Conservation (phyloP, 768 basidiomycete genomes). For the Leccinum barrowsii region DNA sequence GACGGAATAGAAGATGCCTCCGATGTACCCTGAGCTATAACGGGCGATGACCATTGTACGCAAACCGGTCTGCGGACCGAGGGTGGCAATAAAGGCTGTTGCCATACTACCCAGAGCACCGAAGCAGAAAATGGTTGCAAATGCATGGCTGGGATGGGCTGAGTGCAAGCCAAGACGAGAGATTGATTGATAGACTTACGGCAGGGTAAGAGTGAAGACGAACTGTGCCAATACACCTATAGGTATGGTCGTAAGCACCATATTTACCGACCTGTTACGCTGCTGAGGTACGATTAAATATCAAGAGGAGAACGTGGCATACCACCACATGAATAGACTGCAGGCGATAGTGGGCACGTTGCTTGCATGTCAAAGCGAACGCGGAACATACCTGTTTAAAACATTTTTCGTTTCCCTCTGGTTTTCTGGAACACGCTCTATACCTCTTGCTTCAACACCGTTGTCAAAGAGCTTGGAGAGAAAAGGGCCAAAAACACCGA, state of each 20-base stretch:
- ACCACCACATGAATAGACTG: constrained; percentile 48
- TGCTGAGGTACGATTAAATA: neutral
- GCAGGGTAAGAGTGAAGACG: constrained; percentile 46
- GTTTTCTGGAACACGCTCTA: constrained; percentile 51
- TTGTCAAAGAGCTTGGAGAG: constrained; percentile 40
- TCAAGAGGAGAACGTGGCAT: neutral
- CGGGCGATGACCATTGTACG: constrained; percentile 53
- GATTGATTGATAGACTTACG: constrained; percentile 27
- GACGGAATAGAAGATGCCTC: constrained; percentile 46
- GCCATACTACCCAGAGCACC: constrained; percentile 39
- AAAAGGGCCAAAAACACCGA: constrained; percentile 28
- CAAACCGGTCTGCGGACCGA: constrained; percentile 52
- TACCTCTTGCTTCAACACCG: constrained; percentile 53
- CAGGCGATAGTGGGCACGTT: neutral
- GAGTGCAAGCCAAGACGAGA: neutral
- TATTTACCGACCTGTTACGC: constrained; percentile 42
- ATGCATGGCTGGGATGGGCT: constrained; percentile 33
- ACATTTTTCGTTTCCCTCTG: constrained; percentile 42
- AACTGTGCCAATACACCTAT: constrained; percentile 48
- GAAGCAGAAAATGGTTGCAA: constrained; percentile 46
- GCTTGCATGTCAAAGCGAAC: neutral
- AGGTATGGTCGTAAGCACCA: constrained; percentile 46
- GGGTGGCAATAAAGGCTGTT: constrained; percentile 49
- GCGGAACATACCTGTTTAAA: constrained; percentile 31
- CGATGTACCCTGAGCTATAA: constrained; percentile 47